Evolutionary conservation across 2,329 filamentous ascomycete species (phyloP), one percentile per base, ranked within the genome.

Genomic region (Apiospora saccharicola): DNA sequence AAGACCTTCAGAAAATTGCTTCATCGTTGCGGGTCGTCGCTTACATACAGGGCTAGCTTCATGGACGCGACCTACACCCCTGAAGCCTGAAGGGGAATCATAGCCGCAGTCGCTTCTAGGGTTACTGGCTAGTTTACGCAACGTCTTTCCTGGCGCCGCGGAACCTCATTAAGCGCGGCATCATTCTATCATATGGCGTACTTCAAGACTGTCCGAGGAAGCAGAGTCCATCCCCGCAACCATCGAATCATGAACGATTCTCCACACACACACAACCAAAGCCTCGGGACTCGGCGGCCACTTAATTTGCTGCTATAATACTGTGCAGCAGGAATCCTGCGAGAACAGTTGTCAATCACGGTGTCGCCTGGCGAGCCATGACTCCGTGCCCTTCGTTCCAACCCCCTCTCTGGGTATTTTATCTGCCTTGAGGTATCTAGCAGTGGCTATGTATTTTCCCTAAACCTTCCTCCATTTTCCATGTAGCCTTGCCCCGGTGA

Each of bases 311-410:
- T 34, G 26, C 26, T 30, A 4, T 61, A 13, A 53, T 30, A n/a
- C 34, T 26, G n/a, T 51, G 49, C 49, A 37, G 30, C 8, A 64
- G 57, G n/a, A 19, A 41, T 24, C 19, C 46, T 64, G 57, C 57
- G n/a, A 64, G 57, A 37, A 41, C 57, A 64, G 57, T 41, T 64
- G 57, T 37, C 57, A 64, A 10, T n/a, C 19, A 41, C 30, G 57
- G 34, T 64, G 22, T 41, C 30, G 34, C 34, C 34, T 34, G 19
- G n/a, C 34, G 10, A 10, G 10, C 22, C 34, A 64, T 34, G 2
- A 19, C 30, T 64, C 57, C 30, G 34, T n/a, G 22, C 41, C 34
- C 57, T n/a, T 37, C 34, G 34, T 24, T 41, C 24, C 41, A 64
- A 41, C 19, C 22, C 34, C 57, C 34, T 64, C 53, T n/a, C n/a